These are phyloP conservation scores for Cenchrus purpureus DNA, from an alignment of 176 grass and related monocot genomes.

Conservation along the genomic window DNA sequence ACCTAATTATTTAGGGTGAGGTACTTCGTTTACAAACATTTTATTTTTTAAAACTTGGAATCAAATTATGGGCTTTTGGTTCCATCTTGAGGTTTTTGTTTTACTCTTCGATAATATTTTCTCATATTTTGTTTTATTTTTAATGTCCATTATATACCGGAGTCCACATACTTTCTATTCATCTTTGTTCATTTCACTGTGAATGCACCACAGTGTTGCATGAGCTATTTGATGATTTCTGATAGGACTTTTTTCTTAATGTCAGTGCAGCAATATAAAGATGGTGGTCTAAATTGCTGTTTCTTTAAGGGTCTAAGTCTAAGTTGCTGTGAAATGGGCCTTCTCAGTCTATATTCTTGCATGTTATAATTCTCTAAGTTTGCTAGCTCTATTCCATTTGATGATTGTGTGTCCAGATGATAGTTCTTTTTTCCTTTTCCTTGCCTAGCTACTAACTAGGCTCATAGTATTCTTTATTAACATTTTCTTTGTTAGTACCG, in stretches of 20 bases:
- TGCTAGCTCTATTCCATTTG: constrained; percentile 2
- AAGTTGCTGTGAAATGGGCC: background rate
- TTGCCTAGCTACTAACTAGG: constrained; percentile 35
- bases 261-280: background rate
- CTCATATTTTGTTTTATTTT: background rate
- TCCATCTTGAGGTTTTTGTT: too few relatives aligned
- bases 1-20: constrained; percentile 43
- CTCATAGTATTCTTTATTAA: constrained; percentile 1
- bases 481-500: background rate
- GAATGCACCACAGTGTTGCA: background rate
- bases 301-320: background rate
- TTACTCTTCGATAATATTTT: background rate
- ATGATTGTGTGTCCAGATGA: background rate
- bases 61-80: too few relatives aligned
- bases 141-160: background rate
- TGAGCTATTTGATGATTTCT: constrained; percentile 10
- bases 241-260: constrained; percentile 1
- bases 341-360: constrained; percentile 7
- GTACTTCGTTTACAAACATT: background rate
- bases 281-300: background rate
- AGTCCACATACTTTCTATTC: constrained; percentile 4
- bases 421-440: background rate
- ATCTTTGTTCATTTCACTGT: background rate
- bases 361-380: constrained; percentile 21
- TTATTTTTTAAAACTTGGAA: too few relatives aligned